A percentile compares a stretch with the other conserved stretches of the same genome.
Evolutionary conservation across 495 filamentous ascomycete species (phyloP).

Genomic region (Aspergillus incahuasiensis): DNA sequence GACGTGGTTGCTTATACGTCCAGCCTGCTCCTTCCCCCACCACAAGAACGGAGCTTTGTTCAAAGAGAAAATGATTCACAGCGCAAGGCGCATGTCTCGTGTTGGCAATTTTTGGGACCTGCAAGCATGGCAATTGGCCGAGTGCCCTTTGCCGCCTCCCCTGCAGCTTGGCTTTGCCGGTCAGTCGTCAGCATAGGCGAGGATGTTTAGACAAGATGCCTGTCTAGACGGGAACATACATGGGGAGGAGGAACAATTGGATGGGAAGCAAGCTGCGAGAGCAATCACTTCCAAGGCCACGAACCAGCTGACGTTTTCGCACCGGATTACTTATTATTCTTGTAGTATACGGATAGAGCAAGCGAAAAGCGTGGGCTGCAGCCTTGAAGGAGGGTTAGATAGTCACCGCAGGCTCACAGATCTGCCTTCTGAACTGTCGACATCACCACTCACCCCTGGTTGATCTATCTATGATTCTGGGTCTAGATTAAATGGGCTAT

Average conservation of each 20-base stretch:
- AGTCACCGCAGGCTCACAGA: neutral
- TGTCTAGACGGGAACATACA: neutral
- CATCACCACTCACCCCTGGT: neutral
- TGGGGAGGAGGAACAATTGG: neutral
- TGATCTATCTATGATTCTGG: neutral
- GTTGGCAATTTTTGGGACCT: neutral
- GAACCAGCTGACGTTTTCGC: too few species aligned
- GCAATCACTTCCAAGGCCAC: too few species aligned
- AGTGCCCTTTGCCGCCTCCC: neutral
- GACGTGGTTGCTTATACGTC: conserved; percentile 3
- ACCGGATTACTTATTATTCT: too few species aligned
- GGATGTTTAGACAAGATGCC: neutral
- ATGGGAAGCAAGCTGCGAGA: neutral
- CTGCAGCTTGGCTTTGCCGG: neutral
- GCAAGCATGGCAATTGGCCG: neutral
- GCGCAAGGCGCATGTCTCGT: too few species aligned
- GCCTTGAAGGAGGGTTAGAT: too few species aligned
- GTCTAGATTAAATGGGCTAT: too few species aligned
- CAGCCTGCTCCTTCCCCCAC: conserved; percentile 1
- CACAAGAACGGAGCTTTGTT: neutral
- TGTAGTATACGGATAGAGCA: too few species aligned
- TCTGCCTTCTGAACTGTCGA: neutral
- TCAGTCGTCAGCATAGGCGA: neutral
- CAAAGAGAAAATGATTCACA: neutral
- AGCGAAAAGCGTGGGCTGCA: too few species aligned